Base-by-base conservation (phyloP, 805 yeast genomes). In the Saccharomycopsis sp. region DNA sequence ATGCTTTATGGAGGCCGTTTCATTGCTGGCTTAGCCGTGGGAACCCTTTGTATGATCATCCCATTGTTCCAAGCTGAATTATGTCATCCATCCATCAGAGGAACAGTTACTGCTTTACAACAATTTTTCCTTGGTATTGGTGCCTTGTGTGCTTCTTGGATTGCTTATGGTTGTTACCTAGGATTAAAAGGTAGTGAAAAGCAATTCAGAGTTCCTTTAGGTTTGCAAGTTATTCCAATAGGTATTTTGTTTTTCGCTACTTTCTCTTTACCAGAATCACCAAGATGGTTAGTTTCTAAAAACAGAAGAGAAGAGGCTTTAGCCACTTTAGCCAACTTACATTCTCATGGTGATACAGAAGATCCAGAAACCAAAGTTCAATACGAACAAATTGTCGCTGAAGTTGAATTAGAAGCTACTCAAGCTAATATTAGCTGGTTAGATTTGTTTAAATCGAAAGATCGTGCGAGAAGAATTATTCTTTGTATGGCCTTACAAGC, bases 151-250 rank as follows among this genome's bases (percentile, higher is more conserved):
- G 51, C 64, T 3, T 60, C 59, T 46, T 60, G 62, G 59, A 60
- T 64, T 42, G 63, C 61, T 33, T 63, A 63, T 46, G 70, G 67
- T 8, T 50, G 54, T 33, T 50, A 45, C 44, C 35, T 20, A 54
- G 52, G 14, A 36, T 51, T 37, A 40, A 41, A 24, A 7, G 57
- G 54, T 32, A 44, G 51, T 28, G 58, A 59, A 2, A 54, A 61
- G 19, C 61, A 62, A 17, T 67, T 67, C 60, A 53, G 76, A 56
- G 59, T 74, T 45, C 77, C 78, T 7, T 60, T 72, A 38, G 72
- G 70, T 3, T 58, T 74, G 46, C 79, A 73, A 51, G 62, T 73
- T 32, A 49, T 74, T 33, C 75, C 76, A 45, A 78, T 79, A 9
- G 41, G 60, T 11, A 44, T 69, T 20, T 61, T 75, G 48, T 61